Conservation (phyloP, 495 filamentous ascomycete species). For the Lindgomyces ingoldianus region DNA sequence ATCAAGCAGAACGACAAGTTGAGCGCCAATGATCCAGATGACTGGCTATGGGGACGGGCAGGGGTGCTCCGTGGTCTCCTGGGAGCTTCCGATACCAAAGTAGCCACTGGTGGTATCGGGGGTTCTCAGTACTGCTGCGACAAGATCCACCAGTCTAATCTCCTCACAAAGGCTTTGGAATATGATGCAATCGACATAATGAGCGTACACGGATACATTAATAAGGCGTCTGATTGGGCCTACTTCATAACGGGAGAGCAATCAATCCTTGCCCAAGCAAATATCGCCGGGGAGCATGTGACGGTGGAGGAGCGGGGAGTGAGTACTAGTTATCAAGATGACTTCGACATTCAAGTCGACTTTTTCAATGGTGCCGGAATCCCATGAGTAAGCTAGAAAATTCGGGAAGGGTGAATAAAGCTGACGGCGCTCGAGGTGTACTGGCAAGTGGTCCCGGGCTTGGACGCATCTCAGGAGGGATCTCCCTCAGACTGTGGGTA, state of each 20-base stretch:
- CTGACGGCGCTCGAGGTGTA: slow-evolving; percentile 7
- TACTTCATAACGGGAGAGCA: slow-evolving; percentile 17
- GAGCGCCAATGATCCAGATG: slow-evolving; percentile 36
- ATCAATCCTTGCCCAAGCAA: slow-evolving; percentile 6
- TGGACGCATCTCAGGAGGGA: slow-evolving; percentile 13
- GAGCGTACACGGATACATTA: slow-evolving; percentile 29
- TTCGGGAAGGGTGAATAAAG: neutral
- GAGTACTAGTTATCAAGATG: slow-evolving; percentile 4
- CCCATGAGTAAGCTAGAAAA: slow-evolving; percentile 8
- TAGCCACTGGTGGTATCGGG: slow-evolving; percentile 34
- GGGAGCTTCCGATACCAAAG: slow-evolving; percentile 14
- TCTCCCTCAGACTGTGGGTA: slow-evolving; percentile 7
- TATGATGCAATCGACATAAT: slow-evolving; percentile 35
- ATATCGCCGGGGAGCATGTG: slow-evolving; percentile 7
- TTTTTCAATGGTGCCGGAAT: slow-evolving; percentile 24
- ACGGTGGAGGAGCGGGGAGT: slow-evolving; percentile 32
- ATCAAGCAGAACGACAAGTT: slow-evolving; percentile 29
- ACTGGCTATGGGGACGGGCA: slow-evolving; percentile 42
- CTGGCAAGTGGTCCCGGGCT: slow-evolving; percentile 26
- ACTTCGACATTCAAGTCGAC: slow-evolving; percentile 22
- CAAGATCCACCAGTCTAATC: slow-evolving; percentile 14
- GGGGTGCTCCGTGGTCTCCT: slow-evolving; percentile 9
- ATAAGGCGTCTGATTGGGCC: slow-evolving; percentile 10
- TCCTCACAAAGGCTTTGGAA: slow-evolving; percentile 24
- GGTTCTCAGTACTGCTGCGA: slow-evolving; percentile 23